Percentiles rank a stretch among this genome's conserved stretches.
Evolutionary conservation across 164 flowering plant species (phyloP).

Genomic region (Litsea cubeba): DNA sequence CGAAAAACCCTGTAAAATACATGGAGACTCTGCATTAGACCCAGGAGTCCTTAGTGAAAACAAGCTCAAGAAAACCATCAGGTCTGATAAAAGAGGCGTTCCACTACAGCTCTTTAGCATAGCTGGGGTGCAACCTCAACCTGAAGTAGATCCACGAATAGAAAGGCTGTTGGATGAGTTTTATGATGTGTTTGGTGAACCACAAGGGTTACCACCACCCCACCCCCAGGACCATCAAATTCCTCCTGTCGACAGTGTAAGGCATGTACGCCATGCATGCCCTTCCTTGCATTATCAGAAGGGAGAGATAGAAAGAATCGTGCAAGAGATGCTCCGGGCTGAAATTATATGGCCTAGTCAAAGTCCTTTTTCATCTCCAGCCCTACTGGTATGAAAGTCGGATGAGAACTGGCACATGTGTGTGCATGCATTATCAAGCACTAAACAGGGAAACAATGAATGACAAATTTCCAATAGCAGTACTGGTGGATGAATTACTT

Average conservation of each 20-base stretch:
- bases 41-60: not conserved
- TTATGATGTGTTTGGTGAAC: not conserved
- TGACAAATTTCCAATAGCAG: not conserved
- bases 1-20: not conserved
- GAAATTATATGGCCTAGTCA: not conserved
- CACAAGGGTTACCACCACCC: slow-evolving; percentile 3
- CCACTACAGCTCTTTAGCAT: not conserved
- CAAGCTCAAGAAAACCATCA: not conserved
- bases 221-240: slow-evolving; percentile 2
- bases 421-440: not conserved
- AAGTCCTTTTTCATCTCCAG: slow-evolving; percentile 3
- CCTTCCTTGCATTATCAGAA: not conserved
- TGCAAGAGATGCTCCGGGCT: not conserved
- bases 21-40: not conserved
- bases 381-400: not conserved
- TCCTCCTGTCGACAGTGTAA: not conserved
- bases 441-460: not conserved
- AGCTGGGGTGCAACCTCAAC: not conserved
- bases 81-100: not conserved
- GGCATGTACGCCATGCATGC: not conserved
- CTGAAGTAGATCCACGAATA: not conserved
- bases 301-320: not conserved
- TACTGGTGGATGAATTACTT: slow-evolving; percentile 4
- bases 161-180: not conserved
- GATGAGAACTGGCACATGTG: slow-evolving; percentile 1